phyloP scores from a whole-genome alignment of 768 basidiomycete species.

The Rhodosporidiobolus odoratus region DNA sequence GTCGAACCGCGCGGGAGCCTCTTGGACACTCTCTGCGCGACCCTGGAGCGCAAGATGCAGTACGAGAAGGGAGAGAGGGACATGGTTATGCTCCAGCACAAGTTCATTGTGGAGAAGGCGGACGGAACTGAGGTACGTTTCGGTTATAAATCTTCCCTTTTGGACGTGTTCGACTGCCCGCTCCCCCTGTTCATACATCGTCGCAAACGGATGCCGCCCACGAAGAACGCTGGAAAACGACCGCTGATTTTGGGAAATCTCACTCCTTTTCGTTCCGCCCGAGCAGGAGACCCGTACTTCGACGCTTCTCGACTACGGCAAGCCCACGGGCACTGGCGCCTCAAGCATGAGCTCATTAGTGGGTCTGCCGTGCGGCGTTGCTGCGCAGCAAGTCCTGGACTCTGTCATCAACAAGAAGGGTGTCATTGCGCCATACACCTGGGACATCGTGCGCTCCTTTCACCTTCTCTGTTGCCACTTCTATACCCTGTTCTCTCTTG shows the following conservation, averaged over 20 bases:
- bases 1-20: slow-evolving; percentile 59
- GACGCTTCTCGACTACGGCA: slow-evolving; percentile 83
- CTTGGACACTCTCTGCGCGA: slow-evolving; percentile 87
- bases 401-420: slow-evolving; percentile 73
- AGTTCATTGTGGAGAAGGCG: slow-evolving; percentile 83
- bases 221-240: no score
- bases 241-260: no score
- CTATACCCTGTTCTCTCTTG: no score
- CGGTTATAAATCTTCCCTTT: background rate
- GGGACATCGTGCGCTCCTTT: slow-evolving; percentile 23
- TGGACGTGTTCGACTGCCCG: no score
- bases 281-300: slow-evolving; percentile 74
- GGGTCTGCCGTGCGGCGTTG: slow-evolving; percentile 89
- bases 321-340: slow-evolving; percentile 47
- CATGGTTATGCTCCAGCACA: slow-evolving; percentile 96
- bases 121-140: slow-evolving; percentile 65
- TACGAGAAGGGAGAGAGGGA: slow-evolving; percentile 88
- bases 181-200: no score
- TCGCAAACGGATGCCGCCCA: no score
- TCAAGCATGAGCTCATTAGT: slow-evolving; percentile 70
- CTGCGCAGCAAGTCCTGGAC: slow-evolving; percentile 83
- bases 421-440: slow-evolving; percentile 74
- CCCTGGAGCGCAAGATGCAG: slow-evolving; percentile 83
- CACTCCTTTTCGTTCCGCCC: background rate
- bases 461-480: background rate